Conservation (phyloP, 2,329 filamentous ascomycete species). For the Emericellopsis cladophorae region DNA sequence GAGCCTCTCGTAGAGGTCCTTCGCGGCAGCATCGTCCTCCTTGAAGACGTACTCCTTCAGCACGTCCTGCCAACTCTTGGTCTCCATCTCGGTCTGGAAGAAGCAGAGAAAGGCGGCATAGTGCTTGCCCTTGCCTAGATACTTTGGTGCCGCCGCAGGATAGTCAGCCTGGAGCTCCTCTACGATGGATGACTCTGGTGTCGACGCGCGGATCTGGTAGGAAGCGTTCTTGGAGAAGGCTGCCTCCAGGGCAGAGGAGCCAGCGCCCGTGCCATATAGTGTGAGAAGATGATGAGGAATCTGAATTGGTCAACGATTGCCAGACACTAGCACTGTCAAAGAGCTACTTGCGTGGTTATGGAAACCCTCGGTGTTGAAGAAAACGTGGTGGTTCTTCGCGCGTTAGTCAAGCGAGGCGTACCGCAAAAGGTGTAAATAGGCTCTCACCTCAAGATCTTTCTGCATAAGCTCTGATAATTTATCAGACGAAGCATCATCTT, state of each 20-base stretch:
- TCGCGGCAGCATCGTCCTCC: slow-evolving; percentile 43
- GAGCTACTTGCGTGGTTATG: slow-evolving; percentile 60
- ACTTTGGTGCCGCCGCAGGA: slow-evolving; percentile 34
- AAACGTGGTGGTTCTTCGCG: slow-evolving; percentile 51
- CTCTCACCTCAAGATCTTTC: slow-evolving; percentile 50
- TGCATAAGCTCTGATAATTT: slow-evolving; percentile 59
- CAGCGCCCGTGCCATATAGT: slow-evolving; percentile 63
- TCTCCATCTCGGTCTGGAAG: slow-evolving; percentile 62
- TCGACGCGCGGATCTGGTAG: slow-evolving; percentile 49
- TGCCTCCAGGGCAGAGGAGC: slow-evolving; percentile 41
- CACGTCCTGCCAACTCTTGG: slow-evolving; percentile 44
- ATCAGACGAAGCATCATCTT: slow-evolving; percentile 46
- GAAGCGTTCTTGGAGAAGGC: slow-evolving; percentile 51
- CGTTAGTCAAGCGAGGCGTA: neutral
- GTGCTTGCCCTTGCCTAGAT: slow-evolving; percentile 46
- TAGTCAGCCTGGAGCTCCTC: slow-evolving; percentile 41
- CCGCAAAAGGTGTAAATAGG: neutral
- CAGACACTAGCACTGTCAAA: neutral
- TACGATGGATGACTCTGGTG: slow-evolving; percentile 34
- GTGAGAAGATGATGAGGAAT: slow-evolving; percentile 65
- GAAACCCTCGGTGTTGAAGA: slow-evolving; percentile 63
- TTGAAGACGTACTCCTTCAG: slow-evolving; percentile 58
- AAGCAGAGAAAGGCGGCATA: slow-evolving; percentile 68
- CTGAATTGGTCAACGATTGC: slow-evolving; percentile 15
- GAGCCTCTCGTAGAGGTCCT: slow-evolving; percentile 57